Percentiles rank a stretch among this genome's conserved stretches.
Evolutionary conservation across 208 protist species (phyloP).

Genomic region (Angomonas ambiguus): DNA sequence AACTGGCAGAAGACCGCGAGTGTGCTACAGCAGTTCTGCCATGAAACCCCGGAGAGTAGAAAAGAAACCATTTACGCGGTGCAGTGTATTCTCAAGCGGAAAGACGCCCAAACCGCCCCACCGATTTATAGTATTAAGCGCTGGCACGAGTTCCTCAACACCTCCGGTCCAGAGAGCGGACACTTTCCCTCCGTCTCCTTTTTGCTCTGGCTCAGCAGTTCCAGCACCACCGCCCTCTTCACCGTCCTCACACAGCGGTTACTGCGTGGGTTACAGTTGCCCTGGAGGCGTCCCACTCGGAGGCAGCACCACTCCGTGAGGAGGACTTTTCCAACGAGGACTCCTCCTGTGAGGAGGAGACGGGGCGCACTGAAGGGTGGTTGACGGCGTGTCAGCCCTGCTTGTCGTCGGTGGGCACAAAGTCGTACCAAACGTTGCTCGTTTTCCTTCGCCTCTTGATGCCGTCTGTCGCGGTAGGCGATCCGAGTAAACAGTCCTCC

Average conservation of each 20-base stretch:
- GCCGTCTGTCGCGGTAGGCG: slow-evolving; percentile 9
- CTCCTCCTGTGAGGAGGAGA: background rate
- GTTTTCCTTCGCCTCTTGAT: slow-evolving; percentile 47
- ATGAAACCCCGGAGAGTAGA: background rate
- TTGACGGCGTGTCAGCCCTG: background rate
- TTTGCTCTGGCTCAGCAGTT: slow-evolving; percentile 57
- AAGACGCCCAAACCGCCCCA: background rate
- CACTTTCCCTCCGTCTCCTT: slow-evolving; percentile 29
- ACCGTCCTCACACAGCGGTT: slow-evolving; percentile 41
- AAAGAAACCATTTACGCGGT: slow-evolving; percentile 13
- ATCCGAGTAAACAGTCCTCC: slow-evolving; percentile 7
- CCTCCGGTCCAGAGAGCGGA: slow-evolving; percentile 40
- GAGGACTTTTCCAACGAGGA: background rate
- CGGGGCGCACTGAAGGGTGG: background rate
- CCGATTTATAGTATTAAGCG: background rate
- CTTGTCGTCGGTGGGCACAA: background rate
- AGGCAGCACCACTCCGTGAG: slow-evolving; percentile 1
- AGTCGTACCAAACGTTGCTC: slow-evolving; percentile 10
- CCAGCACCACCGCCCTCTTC: slow-evolving; percentile 51
- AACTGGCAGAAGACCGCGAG: slow-evolving; percentile 26
- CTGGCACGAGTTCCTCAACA: slow-evolving; percentile 49
- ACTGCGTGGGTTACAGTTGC: slow-evolving; percentile 24
- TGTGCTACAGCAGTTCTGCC: slow-evolving; percentile 17
- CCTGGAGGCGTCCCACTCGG: background rate
- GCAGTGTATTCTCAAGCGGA: slow-evolving; percentile 13